Conservation (phyloP, 2,329 filamentous ascomycete genomes). For the Trichothecium roseum region DNA sequence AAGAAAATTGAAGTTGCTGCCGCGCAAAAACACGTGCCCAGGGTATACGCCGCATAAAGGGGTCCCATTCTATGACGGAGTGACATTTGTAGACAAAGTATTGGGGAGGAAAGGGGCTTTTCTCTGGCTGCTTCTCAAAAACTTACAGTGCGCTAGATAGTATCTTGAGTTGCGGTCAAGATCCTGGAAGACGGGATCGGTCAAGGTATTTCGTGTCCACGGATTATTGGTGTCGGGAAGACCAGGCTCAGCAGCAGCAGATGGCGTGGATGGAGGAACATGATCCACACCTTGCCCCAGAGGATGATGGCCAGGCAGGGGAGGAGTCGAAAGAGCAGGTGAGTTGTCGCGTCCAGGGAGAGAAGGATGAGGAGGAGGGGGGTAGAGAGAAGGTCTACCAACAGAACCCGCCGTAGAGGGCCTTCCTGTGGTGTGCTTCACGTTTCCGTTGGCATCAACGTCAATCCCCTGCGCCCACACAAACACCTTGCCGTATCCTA, state of each 20-base stretch:
- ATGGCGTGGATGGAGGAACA: background rate
- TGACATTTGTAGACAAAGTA: background rate
- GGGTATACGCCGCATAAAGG: background rate
- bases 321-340: background rate
- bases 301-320: background rate
- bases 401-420: background rate
- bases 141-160: conserved; percentile 42
- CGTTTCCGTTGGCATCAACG: conserved; percentile 36
- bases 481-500: conserved; percentile 51
- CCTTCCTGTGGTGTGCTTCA: conserved; percentile 1
- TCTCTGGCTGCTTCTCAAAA: too few relatives aligned
- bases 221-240: background rate
- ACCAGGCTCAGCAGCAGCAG: background rate
- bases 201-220: conserved; percentile 18
- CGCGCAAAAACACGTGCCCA: too few relatives aligned
- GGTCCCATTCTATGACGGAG: background rate
- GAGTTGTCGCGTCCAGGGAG: background rate
- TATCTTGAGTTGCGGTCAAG: conserved; percentile 32
- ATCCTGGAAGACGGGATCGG: conserved; percentile 46
- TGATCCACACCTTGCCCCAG: background rate
- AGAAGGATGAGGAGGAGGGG: background rate
- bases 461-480: conserved; percentile 47
- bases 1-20: background rate
- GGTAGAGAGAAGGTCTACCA: background rate
- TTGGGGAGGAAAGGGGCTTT: background rate